Evolutionary conservation across 192 early-diverging fungal genomes (phyloP).

Genomic region (Umbelopsis vinacea): DNA sequence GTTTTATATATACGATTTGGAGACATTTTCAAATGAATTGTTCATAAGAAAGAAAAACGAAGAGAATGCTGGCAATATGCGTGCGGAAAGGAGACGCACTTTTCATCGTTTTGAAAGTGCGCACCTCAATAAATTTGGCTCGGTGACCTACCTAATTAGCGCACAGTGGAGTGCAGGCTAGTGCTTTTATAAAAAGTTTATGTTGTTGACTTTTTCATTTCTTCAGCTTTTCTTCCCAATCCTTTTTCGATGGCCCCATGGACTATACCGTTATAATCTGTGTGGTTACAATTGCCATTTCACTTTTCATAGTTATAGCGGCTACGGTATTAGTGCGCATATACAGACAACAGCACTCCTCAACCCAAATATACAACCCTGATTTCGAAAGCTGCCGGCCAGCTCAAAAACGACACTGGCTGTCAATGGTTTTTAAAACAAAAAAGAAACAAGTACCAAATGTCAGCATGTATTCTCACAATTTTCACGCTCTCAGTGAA

Average conservation of each 20-base stretch:
- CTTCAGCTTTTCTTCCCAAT: background rate
- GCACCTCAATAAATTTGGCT: background rate
- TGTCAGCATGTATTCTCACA: background rate
- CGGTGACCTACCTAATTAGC: conserved; percentile 8
- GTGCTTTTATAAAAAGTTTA: background rate
- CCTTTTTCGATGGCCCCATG: conserved; percentile 6
- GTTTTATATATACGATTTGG: too few relatives aligned
- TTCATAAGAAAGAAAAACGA: too few relatives aligned
- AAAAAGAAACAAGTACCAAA: background rate
- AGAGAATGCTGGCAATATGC: too few relatives aligned
- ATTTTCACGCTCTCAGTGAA: conserved; percentile 1
- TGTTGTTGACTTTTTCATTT: background rate
- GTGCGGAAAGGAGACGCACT: background rate
- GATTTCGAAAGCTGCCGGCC: background rate
- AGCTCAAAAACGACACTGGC: conserved; percentile 3
- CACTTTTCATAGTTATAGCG: background rate
- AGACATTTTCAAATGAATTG: too few relatives aligned
- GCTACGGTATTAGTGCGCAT: background rate
- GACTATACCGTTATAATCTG: background rate
- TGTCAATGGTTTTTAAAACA: background rate
- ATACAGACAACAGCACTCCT: background rate
- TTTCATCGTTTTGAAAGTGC: background rate
- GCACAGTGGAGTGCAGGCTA: too few relatives aligned
- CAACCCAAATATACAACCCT: background rate
- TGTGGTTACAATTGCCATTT: background rate